A percentile compares a stretch with the other conserved stretches of the same genome.
Evolutionary conservation across 116 monocot species (phyloP).

Genomic region (Posidonia oceanica): DNA sequence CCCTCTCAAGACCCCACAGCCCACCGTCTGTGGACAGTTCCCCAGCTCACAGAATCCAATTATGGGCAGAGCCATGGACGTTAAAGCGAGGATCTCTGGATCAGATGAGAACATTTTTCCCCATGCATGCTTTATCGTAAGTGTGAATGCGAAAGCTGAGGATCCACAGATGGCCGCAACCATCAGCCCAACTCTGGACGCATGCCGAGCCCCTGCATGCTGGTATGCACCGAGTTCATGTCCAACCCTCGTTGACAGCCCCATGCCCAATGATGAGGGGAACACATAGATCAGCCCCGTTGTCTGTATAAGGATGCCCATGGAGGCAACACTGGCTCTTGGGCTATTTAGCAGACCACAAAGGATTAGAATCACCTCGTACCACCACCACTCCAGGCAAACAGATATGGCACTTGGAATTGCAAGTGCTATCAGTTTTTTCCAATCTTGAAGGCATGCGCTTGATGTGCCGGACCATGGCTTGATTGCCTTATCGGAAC

Average conservation of each 20-base stretch:
- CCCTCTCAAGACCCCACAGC: slow-evolving; percentile 42
- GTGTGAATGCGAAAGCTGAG: slow-evolving; percentile 24
- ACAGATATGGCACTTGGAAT: slow-evolving; percentile 30
- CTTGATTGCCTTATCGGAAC: slow-evolving; percentile 17
- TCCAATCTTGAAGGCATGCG: slow-evolving; percentile 7
- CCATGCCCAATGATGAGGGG: slow-evolving; percentile 43
- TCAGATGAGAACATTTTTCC: slow-evolving; percentile 32
- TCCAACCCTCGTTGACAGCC: slow-evolving; percentile 39
- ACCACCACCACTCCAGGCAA: slow-evolving; percentile 83
- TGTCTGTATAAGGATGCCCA: slow-evolving; percentile 54
- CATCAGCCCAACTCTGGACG: slow-evolving; percentile 18
- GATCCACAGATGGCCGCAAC: slow-evolving; percentile 17
- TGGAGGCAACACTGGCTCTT: slow-evolving; percentile 35
- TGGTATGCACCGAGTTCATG: slow-evolving; percentile 41
- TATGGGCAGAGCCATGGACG: slow-evolving; percentile 39
- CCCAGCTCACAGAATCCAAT: slow-evolving; percentile 55
- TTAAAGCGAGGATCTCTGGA: slow-evolving; percentile 22
- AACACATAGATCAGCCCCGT: slow-evolving; percentile 45
- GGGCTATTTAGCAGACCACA: slow-evolving; percentile 45
- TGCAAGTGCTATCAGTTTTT: not conserved
- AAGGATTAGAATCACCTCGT: slow-evolving; percentile 56
- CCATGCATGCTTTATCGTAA: slow-evolving; percentile 18
- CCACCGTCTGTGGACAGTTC: slow-evolving; percentile 35
- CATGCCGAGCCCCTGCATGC: slow-evolving; percentile 15
- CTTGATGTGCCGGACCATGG: slow-evolving; percentile 10